Percentiles rank a stretch among this genome's conserved stretches.
Conservation (phyloP, 345 rosid species). For the Physaria fendleri region DNA sequence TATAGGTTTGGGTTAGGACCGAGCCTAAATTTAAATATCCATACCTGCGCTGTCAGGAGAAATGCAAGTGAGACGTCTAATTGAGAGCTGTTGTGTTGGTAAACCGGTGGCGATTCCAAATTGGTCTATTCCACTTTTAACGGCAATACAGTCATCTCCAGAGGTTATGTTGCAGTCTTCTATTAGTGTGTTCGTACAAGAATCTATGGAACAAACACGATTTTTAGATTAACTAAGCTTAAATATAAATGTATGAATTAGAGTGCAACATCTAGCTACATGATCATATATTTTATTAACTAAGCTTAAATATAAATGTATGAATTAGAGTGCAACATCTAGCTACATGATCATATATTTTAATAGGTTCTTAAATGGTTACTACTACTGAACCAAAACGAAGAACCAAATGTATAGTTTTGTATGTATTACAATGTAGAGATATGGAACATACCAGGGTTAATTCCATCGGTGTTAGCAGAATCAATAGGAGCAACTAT, state of each 20-base stretch:
- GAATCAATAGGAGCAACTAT: slow-evolving; percentile 54
- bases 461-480: slow-evolving; percentile 78
- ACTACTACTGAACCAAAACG: no score
- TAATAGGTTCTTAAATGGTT: no score
- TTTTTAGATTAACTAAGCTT: neutral
- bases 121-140: slow-evolving; percentile 73
- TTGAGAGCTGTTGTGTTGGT: slow-evolving; percentile 41
- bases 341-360: no score
- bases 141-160: slow-evolving; percentile 69
- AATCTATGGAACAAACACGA: slow-evolving; percentile 37
- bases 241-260: no score
- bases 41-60: slow-evolving; percentile 65
- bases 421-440: no score
- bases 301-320: no score
- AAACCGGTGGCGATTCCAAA: slow-evolving; percentile 42
- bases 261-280: no score
- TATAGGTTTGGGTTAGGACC: no score
- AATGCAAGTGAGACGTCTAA: slow-evolving; percentile 53
- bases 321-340: no score
- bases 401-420: no score
- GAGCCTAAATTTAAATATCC: no score
- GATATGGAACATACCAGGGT: slow-evolving; percentile 39
- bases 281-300: no score
- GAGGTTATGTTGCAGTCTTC: slow-evolving; percentile 54
- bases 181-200: slow-evolving; percentile 46